Base-by-base conservation (phyloP, 257 asterid genomes). In the Solanum infundibuliforme region DNA sequence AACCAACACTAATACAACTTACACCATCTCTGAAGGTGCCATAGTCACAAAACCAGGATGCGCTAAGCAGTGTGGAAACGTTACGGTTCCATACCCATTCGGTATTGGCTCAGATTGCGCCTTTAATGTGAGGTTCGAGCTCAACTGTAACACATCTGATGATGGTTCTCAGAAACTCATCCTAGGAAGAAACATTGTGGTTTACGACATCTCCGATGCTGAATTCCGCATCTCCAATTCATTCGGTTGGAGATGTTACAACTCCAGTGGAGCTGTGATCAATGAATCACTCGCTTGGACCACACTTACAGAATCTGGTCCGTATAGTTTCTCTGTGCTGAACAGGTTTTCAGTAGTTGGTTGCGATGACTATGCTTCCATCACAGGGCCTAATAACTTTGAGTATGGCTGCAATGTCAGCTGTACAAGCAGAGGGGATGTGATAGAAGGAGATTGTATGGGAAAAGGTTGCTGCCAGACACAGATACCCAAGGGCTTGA, bases 31-130 rank as follows among this genome's bases (percentile, higher is more conserved):
- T n/a, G 0, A 10, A n/a, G 71, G 71, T 62, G 71, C 25, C 14
- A 62, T 0, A 0, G 29, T 62, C 10, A 62, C 71, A 62, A 62
- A 62, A n/a, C 16, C 14, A n/a, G 71, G 31, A 62, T 23, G 71
- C 31, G 0, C 29, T 10, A 62, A n/a, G 85, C 60, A 87, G 87
- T 94, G 96, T 8, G 95, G 96, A 3, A 90, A 89, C 89, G 0
- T 92, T 12, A 89, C 94, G 5, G 90, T 94, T 14, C 94, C 93
- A 7, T 90, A 87, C 62, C 94, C 94, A 2, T 93, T 94, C 68
- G 93, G 93, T 69, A 43, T 91, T 18, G 94, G 92, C 73, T 29
- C 94, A 5, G 86, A 87, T n/a, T 93, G 96, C 66, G 90, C 93
- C 2, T 3, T 91, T 1, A 18, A 48, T 87, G 7, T 77, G 0